Evolutionary conservation across 2,329 filamentous ascomycete species (phyloP).

Genomic region (Colletotrichum chrysophilum): DNA sequence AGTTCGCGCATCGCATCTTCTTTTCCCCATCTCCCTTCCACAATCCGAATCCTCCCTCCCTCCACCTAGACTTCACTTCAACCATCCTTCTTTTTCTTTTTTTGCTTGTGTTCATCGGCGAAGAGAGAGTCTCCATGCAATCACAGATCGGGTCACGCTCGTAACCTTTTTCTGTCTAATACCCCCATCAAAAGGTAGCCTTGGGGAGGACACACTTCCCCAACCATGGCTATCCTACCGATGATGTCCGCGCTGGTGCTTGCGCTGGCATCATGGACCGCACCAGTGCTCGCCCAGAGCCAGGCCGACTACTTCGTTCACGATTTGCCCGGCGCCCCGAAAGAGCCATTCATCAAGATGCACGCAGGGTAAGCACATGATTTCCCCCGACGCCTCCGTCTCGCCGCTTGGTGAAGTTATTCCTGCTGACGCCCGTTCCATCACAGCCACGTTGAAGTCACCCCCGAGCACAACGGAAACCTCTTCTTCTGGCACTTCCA

Average conservation of each 20-base stretch:
- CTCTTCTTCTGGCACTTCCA: constrained; percentile 99
- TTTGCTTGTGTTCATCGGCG: background rate
- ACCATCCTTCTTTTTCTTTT: background rate
- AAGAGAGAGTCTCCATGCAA: constrained; percentile 5
- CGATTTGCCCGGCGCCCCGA: constrained; percentile 81
- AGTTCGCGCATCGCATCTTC: background rate
- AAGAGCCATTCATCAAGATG: constrained; percentile 85
- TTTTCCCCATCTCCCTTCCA: background rate
- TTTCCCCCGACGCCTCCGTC: background rate
- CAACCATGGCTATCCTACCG: constrained; percentile 22
- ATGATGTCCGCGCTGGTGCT: constrained; percentile 34
- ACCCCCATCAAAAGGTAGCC: constrained; percentile 2
- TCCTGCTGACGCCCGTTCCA: constrained; percentile 28
- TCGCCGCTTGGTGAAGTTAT: background rate
- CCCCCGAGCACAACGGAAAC: constrained; percentile 84
- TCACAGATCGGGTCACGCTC: background rate
- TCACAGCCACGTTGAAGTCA: constrained; percentile 87
- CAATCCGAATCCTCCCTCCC: background rate
- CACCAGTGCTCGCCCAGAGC: constrained; percentile 33
- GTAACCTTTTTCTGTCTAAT: constrained; percentile 1
- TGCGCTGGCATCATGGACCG: constrained; percentile 46
- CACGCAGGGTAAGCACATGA: constrained; percentile 81
- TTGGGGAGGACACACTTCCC: constrained; percentile 20
- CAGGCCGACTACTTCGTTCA: constrained; percentile 87
- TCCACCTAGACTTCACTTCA: background rate